phyloP scores from a whole-genome alignment of 495 filamentous ascomycete species.

The Tuber brumale region DNA sequence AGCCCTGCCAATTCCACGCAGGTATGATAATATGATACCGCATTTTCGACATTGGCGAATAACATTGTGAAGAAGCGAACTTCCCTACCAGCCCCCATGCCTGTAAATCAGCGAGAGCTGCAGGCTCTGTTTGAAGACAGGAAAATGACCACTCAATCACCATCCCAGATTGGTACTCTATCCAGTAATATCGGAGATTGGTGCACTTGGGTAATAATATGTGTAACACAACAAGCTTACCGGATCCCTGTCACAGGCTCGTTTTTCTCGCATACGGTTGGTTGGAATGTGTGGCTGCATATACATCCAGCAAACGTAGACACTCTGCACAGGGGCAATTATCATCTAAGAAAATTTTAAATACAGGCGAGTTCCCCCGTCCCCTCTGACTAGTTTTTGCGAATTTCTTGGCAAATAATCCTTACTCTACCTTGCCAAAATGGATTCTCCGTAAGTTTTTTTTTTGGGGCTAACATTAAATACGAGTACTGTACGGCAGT shows the following conservation, averaged over 20 bases:
- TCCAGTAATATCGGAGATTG: too few species aligned
- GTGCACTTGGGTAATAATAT: too few species aligned
- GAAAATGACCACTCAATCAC: background rate
- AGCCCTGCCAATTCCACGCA: too few species aligned
- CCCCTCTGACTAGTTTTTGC: background rate
- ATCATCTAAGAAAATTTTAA: background rate
- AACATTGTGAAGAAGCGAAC: background rate
- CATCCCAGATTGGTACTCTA: too few species aligned
- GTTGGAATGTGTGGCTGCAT: background rate
- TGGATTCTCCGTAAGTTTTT: background rate
- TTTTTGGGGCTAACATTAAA: background rate
- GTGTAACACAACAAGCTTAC: too few species aligned
- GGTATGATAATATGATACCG: too few species aligned
- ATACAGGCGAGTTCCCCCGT: background rate
- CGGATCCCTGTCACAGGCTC: background rate
- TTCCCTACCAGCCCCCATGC: too few species aligned
- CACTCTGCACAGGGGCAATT: background rate
- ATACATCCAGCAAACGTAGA: fast-evolving
- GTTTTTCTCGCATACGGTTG: background rate
- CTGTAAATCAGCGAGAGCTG: background rate
- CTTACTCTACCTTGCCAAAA: background rate
- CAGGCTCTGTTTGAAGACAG: background rate
- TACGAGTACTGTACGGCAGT: background rate
- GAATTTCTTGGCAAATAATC: background rate
- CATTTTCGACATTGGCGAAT: background rate